Conservation (phyloP, 768 basidiomycete species). For the Porpolomopsis calyptriformis region DNA sequence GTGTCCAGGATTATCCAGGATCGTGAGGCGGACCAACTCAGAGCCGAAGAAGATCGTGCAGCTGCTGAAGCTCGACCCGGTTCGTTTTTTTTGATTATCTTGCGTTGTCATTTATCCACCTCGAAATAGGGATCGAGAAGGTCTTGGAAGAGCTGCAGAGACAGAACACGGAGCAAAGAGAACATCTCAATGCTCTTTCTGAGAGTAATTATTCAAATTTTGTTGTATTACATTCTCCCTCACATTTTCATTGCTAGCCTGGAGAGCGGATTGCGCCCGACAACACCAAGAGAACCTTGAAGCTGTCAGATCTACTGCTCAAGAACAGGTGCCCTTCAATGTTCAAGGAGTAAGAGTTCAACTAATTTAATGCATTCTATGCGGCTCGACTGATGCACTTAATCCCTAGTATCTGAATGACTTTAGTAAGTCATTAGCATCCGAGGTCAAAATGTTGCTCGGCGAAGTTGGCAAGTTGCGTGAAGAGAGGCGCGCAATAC, state of each 20-base stretch:
- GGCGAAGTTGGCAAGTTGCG: slow-evolving; percentile 76
- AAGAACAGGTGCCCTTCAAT: slow-evolving; percentile 73
- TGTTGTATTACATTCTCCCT: background rate
- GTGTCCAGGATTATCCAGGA: slow-evolving; percentile 48
- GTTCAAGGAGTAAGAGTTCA: slow-evolving; percentile 59
- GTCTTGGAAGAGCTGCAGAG: slow-evolving; percentile 47
- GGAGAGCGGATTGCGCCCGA: slow-evolving; percentile 53
- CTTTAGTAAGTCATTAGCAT: slow-evolving; percentile 75
- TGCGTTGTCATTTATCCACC: slow-evolving; percentile 5
- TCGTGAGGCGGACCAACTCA: slow-evolving; percentile 39
- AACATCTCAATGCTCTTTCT: slow-evolving; percentile 42
- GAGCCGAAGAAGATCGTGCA: slow-evolving; percentile 42
- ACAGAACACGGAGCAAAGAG: slow-evolving; percentile 52
- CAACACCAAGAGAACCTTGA: slow-evolving; percentile 61
- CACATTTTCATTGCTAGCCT: slow-evolving; percentile 32
- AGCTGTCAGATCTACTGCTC: slow-evolving; percentile 59
- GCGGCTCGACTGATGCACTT: background rate
- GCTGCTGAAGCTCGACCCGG: slow-evolving; percentile 47
- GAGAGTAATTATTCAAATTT: slow-evolving; percentile 36
- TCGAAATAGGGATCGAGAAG: slow-evolving; percentile 41
- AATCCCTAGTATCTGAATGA: slow-evolving; percentile 89
- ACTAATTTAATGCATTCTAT: background rate
- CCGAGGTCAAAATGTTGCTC: slow-evolving; percentile 75
- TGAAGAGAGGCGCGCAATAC: slow-evolving; percentile 65
- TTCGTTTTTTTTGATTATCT: slow-evolving; percentile 24